phyloP scores from a whole-genome alignment of 805 yeast species.

The Candida succiphila region DNA sequence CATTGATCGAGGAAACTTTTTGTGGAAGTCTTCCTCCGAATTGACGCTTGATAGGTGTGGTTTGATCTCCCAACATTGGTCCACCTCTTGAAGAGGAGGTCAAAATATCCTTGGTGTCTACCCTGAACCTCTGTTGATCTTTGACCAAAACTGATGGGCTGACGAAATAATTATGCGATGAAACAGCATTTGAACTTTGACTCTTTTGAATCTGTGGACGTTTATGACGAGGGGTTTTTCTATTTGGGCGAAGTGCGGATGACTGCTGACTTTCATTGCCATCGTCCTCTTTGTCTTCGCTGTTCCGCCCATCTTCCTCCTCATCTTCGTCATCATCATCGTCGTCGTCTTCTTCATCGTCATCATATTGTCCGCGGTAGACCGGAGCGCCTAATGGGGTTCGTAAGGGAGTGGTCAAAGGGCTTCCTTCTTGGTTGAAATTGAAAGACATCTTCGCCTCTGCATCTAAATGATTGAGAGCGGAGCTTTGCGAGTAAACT shows the following conservation, averaged over 20 bases:
- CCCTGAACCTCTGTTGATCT: too few species aligned
- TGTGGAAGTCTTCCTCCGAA: constrained; percentile 20
- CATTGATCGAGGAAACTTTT: too few species aligned
- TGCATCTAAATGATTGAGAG: constrained; percentile 20
- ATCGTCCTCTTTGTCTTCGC: constrained; percentile 6
- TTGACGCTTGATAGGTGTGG: constrained; percentile 4
- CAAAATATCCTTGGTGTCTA: not conserved
- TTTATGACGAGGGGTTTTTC: constrained; percentile 2
- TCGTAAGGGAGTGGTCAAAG: constrained; percentile 17
- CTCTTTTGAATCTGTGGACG: not conserved
- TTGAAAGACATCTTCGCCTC: constrained; percentile 14
- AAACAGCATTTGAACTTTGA: constrained; percentile 8
- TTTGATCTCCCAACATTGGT: not conserved
- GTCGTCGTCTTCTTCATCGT: constrained; percentile 1
- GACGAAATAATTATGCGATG: constrained; percentile 3
- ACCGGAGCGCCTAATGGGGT: constrained; percentile 11
- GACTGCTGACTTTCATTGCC: constrained; percentile 5
- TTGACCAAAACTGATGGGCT: constrained; percentile 19
- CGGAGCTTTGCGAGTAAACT: constrained; percentile 8
- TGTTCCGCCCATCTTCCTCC: constrained; percentile 10
- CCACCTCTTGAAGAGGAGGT: too few species aligned
- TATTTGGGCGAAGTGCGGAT: constrained; percentile 3
- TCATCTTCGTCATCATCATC: constrained; percentile 5
- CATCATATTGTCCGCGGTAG: constrained; percentile 1
- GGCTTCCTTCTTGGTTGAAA: constrained; percentile 9